Conservation (phyloP, 352 stramenopile genomes). For the Phytophthora syringae region DNA sequence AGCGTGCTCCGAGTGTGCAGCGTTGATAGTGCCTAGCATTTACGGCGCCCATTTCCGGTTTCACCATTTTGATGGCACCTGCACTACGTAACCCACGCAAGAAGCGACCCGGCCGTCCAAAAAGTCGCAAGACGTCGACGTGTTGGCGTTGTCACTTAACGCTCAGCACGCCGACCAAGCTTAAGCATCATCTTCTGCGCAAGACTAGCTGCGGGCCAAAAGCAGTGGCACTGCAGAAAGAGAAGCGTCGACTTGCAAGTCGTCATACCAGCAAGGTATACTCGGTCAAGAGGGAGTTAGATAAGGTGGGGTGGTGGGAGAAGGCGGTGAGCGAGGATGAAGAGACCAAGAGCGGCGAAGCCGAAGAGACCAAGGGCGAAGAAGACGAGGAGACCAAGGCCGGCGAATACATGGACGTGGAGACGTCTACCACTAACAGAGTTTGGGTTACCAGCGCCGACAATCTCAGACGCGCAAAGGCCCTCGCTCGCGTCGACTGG, state of each 20-base stretch:
- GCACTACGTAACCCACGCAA: not conserved
- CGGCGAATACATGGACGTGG: not conserved
- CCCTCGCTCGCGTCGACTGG: not conserved
- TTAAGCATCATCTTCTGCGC: not conserved
- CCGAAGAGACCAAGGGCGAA: no score
- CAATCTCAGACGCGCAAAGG: not conserved
- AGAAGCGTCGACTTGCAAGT: not conserved
- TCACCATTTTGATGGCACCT: slow-evolving; percentile 1
- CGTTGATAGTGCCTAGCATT: no score
- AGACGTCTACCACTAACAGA: no score
- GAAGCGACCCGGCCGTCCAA: not conserved
- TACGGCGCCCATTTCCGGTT: no score
- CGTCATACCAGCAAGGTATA: no score
- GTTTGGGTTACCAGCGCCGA: no score
- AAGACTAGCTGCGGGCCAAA: not conserved
- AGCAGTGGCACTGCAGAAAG: not conserved
- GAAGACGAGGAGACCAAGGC: no score
- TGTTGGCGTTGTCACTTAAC: slow-evolving; percentile 5
- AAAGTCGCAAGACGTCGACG: not conserved
- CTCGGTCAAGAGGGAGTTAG: no score
- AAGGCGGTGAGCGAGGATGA: not conserved
- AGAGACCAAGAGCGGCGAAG: not conserved
- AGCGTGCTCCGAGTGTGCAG: no score
- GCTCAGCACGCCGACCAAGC: not conserved
- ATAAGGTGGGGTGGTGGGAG: slow-evolving; percentile 10